Base-by-base conservation (phyloP, 257 asterid species). In the Solanum tarijense region DNA sequence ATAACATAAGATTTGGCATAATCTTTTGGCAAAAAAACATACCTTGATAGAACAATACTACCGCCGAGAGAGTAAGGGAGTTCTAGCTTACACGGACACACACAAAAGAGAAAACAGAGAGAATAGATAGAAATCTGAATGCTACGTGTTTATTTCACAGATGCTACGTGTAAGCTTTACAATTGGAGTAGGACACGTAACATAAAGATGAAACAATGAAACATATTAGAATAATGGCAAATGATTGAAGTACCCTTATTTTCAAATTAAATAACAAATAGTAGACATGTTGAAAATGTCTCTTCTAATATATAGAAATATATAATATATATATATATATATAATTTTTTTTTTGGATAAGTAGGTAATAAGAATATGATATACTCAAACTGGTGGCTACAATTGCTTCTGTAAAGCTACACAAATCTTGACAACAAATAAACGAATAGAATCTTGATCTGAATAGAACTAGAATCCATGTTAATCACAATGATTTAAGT, bases 401-500 rank as follows among this genome's bases (percentile, higher is more conserved):
- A 89, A 83, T 52, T 87, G 90, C 85, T 89, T 90, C 78, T 87
- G 88, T 31, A 90, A 86, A 81, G 89, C 89, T 60, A 90, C 88
- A 66, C 89, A 90, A 75, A 66, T 88, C 58, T 89, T 91, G 85
- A 91, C 90, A 74, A 88, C 91, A 89, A 89, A 78, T 60, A 89
- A 48, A 68, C 89, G 86, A 34, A 91, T 90, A 83, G 75, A 89
- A 88, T 88, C 89, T 88, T 89, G 93, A 84, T 86, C 89, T 90
- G 91, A 84, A 34, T 58, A 83, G 46, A 7, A 43, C 6, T 14
- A 48, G 60, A 55, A 78, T 41, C 31, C 39, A 83, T 5, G 60
- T 82, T 87, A 73, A 83, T 46, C 69, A 10, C 21, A 46, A 55
- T 78, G 62, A 41, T 78, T 78, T n/a, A 13, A 39, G 20, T 78